Evolutionary conservation across 148 eudicot genomes (phyloP).

Genomic region (Pharnaceum exiguum): DNA sequence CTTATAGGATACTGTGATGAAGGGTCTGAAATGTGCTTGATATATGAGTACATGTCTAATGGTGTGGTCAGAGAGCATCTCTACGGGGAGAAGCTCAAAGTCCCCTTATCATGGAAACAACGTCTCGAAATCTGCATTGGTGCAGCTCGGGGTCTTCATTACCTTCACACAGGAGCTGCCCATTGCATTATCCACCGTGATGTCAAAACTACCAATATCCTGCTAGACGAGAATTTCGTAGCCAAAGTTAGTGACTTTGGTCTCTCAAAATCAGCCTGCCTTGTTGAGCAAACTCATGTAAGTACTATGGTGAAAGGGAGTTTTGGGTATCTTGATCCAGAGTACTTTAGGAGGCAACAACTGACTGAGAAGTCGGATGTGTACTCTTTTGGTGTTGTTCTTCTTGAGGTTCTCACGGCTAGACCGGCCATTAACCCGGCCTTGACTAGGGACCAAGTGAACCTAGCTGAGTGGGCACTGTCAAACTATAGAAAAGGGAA

Average conservation of each 20-base stretch:
- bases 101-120: slow-evolving; percentile 56
- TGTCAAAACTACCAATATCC: slow-evolving; percentile 65
- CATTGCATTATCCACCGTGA: slow-evolving; percentile 67
- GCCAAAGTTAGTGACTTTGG: slow-evolving; percentile 71
- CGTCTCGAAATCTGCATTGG: slow-evolving; percentile 65
- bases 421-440: slow-evolving; percentile 62
- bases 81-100: slow-evolving; percentile 30
- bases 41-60: slow-evolving; percentile 59
- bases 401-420: slow-evolving; percentile 48
- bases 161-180: slow-evolving; percentile 63
- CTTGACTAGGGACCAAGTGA: slow-evolving; percentile 53
- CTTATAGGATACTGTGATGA: slow-evolving; percentile 61
- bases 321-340: slow-evolving; percentile 62
- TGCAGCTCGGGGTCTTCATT: slow-evolving; percentile 60
- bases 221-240: slow-evolving; percentile 51
- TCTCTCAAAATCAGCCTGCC: slow-evolving; percentile 47
- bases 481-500: slow-evolving; percentile 41
- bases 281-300: slow-evolving; percentile 59
- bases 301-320: slow-evolving; percentile 68
- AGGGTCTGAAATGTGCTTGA: slow-evolving; percentile 53
- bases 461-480: slow-evolving; percentile 70
- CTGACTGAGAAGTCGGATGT: slow-evolving; percentile 64
- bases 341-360: slow-evolving; percentile 60
- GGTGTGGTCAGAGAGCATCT: slow-evolving; percentile 66
- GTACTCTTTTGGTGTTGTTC: slow-evolving; percentile 63